These are phyloP conservation scores for Metarhizium sp. DNA, from an alignment of 2,329 filamentous ascomycete genomes.

Conservation along the genomic window DNA sequence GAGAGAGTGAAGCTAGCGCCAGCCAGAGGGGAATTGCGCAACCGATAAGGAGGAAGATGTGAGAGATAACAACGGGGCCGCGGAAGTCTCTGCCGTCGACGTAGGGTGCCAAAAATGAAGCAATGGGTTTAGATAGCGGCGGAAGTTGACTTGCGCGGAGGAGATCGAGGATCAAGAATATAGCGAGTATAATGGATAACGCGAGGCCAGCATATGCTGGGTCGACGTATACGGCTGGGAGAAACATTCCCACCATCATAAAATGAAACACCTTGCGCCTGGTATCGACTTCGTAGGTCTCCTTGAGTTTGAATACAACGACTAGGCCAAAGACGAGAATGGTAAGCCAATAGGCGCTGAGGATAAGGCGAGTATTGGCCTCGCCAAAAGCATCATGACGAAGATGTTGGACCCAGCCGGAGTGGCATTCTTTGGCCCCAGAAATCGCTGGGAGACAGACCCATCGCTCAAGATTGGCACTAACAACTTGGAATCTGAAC, in stretches of 20 bases:
- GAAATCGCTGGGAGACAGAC: constrained; percentile 54
- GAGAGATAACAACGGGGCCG: constrained; percentile 88
- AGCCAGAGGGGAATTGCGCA: constrained; percentile 95
- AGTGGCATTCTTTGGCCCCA: constrained; percentile 29
- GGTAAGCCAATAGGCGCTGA: constrained; percentile 63
- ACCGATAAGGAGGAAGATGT: constrained; percentile 91
- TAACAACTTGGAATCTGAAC: constrained; percentile 63
- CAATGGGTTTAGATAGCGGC: constrained; percentile 77
- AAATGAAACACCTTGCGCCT: constrained; percentile 96
- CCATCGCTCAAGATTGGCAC: constrained; percentile 63
- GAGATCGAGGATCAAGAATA: constrained; percentile 84
- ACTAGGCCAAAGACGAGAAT: constrained; percentile 64
- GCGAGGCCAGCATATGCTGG: constrained; percentile 75
- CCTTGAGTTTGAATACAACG: constrained; percentile 64
- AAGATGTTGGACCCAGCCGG: constrained; percentile 56
- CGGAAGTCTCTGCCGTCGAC: constrained; percentile 89
- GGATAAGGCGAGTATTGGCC: constrained; percentile 70
- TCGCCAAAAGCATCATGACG: constrained; percentile 57
- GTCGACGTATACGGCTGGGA: constrained; percentile 80
- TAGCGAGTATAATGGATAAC: constrained; percentile 65
- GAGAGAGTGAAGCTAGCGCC: constrained; percentile 60
- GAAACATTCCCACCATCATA: constrained; percentile 94
- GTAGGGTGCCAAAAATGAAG: constrained; percentile 81
- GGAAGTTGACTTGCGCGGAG: constrained; percentile 86
- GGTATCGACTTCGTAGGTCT: constrained; percentile 85